Evolutionary conservation across 768 basidiomycete genomes (phyloP), one percentile per base, ranked within the genome.

Genomic region (Tricholoma bakamatsutake): DNA sequence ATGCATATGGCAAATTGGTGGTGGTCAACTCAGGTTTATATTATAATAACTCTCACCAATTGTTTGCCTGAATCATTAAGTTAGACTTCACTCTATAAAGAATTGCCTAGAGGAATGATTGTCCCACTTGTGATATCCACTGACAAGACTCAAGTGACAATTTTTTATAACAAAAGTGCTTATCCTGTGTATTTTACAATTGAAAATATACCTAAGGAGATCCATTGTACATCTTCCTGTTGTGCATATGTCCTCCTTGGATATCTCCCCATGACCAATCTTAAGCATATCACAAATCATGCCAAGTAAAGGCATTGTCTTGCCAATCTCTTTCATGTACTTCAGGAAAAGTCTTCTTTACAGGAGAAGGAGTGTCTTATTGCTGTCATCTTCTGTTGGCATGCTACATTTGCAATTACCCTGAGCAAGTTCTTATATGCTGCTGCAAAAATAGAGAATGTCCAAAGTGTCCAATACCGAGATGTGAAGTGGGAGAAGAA

Each of bases 131-230:
- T 24, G 21, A 24, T 24, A 24, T 24, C 21, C 21, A 24, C 21
- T 24, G 21, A 24, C 21, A 24, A 24, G 21, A 24, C 21, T 24
- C 21, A 24, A 24, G 21, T 24, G 21, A 24, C 21, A 31, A 31
- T 21, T 52, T 76, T 79, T 54, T 58, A 70, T 2, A 71, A 75
- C 54, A 76, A 79, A 57, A 55, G 59, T 24, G 73, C 75, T 10
- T 80, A 76, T 60, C 78, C 79, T 0, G 67, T 80, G 0, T 81
- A 81, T 56, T 48, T 80, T 15, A 76, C 78, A 0, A 72, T 80
- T 53, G 78, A 76, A 0, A 79, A 80, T 53, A 65, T 80, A 4
- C 66, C 70, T 0, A 79, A 78, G 54, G 61, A 69, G 1, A 68
- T 76, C 13, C 68, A 67, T 1, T 61, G 70, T 1, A 67, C 76